Conservation (phyloP, 1,139 yeast genomes). For the Wickerhamomyces sp. region DNA sequence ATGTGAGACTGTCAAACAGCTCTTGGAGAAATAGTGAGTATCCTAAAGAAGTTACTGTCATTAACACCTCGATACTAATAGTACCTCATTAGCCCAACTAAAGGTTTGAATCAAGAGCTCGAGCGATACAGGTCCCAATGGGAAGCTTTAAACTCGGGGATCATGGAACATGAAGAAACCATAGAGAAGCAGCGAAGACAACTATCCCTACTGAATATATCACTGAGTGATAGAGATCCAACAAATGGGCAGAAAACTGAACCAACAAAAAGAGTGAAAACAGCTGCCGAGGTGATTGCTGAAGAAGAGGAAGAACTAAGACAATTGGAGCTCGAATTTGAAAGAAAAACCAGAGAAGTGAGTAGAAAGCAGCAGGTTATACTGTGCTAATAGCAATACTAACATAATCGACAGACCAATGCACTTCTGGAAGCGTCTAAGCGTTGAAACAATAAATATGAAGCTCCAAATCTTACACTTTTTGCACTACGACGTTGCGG, state of each 20-base stretch:
- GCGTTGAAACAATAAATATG: neutral
- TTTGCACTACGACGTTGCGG: no score
- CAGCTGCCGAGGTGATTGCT: conserved; percentile 22
- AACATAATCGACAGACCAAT: neutral
- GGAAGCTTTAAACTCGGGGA: conserved; percentile 21
- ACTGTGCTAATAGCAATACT: neutral
- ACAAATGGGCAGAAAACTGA: conserved; percentile 4
- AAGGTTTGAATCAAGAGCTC: conserved; percentile 26
- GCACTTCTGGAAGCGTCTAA: neutral
- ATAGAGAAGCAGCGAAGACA: conserved; percentile 26
- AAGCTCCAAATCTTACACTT: neutral
- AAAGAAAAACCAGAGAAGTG: conserved; percentile 3
- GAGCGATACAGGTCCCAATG: conserved; percentile 19
- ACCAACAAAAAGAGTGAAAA: conserved; percentile 6
- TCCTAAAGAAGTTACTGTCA: no score
- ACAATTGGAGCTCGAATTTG: conserved; percentile 24
- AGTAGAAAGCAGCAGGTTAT: neutral
- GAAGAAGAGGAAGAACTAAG: conserved; percentile 27
- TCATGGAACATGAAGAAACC: conserved; percentile 28
- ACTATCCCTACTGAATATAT: conserved; percentile 19
- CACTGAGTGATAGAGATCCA: conserved; percentile 18
- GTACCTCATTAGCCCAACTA: conserved; percentile 20
- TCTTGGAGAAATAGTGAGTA: conserved; percentile 24
- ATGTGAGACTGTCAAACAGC: conserved; percentile 26
- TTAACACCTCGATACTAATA: conserved; percentile 1